A percentile compares a stretch with the other conserved stretches of the same genome.
Conservation (phyloP, 257 asterid genomes). For the Eustoma russellianum region DNA sequence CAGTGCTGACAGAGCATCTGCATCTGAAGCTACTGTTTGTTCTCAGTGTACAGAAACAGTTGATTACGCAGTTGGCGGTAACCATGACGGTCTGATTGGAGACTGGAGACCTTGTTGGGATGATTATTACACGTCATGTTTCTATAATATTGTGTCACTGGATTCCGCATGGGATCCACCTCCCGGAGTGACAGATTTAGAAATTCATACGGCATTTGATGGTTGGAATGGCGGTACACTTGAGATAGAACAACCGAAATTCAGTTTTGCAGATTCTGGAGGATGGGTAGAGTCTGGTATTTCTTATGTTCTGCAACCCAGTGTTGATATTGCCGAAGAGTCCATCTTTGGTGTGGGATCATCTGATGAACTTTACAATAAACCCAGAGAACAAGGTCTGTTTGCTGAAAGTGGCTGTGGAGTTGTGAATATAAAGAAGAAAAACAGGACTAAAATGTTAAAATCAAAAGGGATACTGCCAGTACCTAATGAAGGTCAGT, state of each 20-base stretch:
- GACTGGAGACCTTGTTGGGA: conserved; percentile 72
- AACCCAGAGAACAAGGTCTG: conserved; percentile 11
- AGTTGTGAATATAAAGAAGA: conserved; percentile 18
- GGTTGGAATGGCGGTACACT: conserved; percentile 10
- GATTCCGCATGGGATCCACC: conserved; percentile 92
- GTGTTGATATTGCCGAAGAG: conserved; percentile 16
- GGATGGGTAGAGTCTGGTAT: conserved; percentile 22
- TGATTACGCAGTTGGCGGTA: conserved; percentile 10
- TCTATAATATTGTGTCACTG: conserved; percentile 39
- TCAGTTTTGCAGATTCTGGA: conserved; percentile 7
- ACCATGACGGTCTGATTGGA: conserved; percentile 15
- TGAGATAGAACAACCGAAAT: conserved; percentile 19
- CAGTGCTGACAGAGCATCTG: conserved; percentile 17
- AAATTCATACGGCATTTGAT: conserved; percentile 13
- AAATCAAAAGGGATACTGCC: conserved; percentile 23
- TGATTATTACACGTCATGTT: conserved; percentile 48
- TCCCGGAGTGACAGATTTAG: conserved; percentile 41
- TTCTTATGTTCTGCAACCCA: conserved; percentile 23
- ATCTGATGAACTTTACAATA: conserved; percentile 20
- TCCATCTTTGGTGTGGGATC: conserved; percentile 12
- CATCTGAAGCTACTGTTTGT: conserved; percentile 12
- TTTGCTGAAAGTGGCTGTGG: conserved; percentile 18
- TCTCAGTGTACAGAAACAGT: conserved; percentile 16
- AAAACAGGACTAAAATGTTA: conserved; percentile 45
- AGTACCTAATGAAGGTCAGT: conserved; percentile 42